These are phyloP conservation scores for Flammula alnicola DNA, from an alignment of 1,284 basidiomycete species.

Conservation along the genomic window DNA sequence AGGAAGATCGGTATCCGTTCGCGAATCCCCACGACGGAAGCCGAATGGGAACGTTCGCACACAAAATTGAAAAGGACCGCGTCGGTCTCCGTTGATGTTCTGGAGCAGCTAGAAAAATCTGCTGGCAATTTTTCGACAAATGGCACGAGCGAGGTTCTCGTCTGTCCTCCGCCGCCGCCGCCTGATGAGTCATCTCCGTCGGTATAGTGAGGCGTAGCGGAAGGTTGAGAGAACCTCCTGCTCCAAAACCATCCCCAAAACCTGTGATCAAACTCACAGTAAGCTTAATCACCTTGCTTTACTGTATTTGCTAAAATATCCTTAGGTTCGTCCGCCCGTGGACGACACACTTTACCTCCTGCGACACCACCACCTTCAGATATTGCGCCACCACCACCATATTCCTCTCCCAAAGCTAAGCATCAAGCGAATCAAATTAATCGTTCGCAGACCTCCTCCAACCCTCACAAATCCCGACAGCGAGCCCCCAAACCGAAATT, in stretches of 20 bases:
- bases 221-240: constrained; percentile 20
- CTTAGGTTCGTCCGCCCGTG: constrained; percentile 14
- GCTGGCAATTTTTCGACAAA: neutral
- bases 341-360: constrained; percentile 7
- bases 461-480: constrained; percentile 72
- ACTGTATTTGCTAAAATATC: neutral
- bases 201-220: constrained; percentile 22
- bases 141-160: no score
- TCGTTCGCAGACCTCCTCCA: constrained; percentile 67
- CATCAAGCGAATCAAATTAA: constrained; percentile 68
- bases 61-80: constrained; percentile 3
- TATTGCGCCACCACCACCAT: constrained; percentile 13
- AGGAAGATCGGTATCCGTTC: constrained; percentile 4
- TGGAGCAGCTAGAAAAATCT: constrained; percentile 4
- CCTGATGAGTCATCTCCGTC: constrained; percentile 24
- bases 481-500: constrained; percentile 56
- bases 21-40: neutral
- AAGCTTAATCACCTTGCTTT: neutral
- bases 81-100: neutral
- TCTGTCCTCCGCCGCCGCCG: neutral
- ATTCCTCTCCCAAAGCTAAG: constrained; percentile 34
- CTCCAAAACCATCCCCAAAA: constrained; percentile 4
- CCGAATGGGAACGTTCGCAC: neutral
- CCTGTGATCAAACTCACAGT: constrained; percentile 18
- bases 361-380: neutral